These are phyloP conservation scores for Phytopythium sindhum DNA, from an alignment of 352 stramenopile genomes.

Conservation along the genomic window DNA sequence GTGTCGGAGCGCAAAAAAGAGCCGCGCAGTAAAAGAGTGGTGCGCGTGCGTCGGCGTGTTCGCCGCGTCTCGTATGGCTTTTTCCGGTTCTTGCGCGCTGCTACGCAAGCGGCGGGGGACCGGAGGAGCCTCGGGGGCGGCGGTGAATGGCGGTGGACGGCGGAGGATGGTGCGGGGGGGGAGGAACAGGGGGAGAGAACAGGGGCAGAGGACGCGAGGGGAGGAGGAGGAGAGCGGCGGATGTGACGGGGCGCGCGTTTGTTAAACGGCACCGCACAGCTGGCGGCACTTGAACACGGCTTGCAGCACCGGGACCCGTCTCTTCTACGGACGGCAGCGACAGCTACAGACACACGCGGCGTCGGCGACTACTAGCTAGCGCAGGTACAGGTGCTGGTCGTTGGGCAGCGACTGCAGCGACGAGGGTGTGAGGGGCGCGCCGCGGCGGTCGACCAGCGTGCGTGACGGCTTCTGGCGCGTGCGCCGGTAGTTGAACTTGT, in stretches of 20 bases:
- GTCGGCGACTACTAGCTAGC: conserved; percentile 13
- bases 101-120: conserved; percentile 36
- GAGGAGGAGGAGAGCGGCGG: conserved; percentile 4
- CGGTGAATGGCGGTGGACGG: neutral
- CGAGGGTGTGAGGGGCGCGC: conserved; percentile 17
- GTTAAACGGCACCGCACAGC: neutral
- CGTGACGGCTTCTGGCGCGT: conserved; percentile 21
- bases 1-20: conserved; percentile 17
- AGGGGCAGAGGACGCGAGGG: neutral
- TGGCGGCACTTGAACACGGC: neutral
- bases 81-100: conserved; percentile 69
- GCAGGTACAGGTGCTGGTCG: conserved; percentile 33
- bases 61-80: conserved; percentile 33
- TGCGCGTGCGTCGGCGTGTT: conserved; percentile 40
- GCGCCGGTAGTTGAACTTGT: conserved; percentile 26
- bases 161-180: neutral
- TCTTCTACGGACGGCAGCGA: neutral
- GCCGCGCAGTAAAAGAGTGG: conserved; percentile 37
- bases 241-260: neutral
- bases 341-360: neutral
- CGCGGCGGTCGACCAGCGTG: conserved; percentile 29
- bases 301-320: neutral
- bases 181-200: neutral
- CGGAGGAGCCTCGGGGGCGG: neutral
- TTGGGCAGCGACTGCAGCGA: conserved; percentile 19